Evolutionary conservation across 2,329 filamentous ascomycete species (phyloP), one percentile per base, ranked within the genome.

Genomic region (Trichoderma arundinaceum): DNA sequence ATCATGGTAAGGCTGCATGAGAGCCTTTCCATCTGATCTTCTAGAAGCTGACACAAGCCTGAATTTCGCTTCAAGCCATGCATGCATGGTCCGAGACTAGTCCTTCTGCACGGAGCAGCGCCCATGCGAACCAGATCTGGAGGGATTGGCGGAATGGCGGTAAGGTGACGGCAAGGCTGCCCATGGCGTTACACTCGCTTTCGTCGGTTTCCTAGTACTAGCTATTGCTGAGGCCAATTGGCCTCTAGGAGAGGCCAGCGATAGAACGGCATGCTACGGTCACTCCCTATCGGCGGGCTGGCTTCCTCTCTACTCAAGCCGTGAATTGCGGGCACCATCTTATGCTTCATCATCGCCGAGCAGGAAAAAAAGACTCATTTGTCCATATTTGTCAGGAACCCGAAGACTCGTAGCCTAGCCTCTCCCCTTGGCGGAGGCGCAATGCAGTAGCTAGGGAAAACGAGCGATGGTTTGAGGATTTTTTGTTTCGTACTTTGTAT

Each of bases 21-120:
- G n/a, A 46, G 17, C 15, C 5, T 48, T 63, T 63, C 49, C 60
- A 54, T 63, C 60, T 63, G 49, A 54, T 63, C 49, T 63, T 63
- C 60, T 54, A 63, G 60, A 63, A 63, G 60, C 60, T 63, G 60
- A 63, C 60, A 52, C 39, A 53, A 32, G 13, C 15, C 28, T 17
- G 39, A 46, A 38, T 38, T 38, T 63, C 38, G 39, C 48, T 54
- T 54, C 22, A 19, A 52, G 17, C 35, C 19, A 48, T 38, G 13
- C 59, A 62, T 54, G 60, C 49, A 63, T 46, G 52, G 9, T 13
- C 35, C 10, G 2, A 4, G 35, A 39, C 43, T 59, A 52, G 33
- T 12, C 57, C 46, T 41, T 49, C 38, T 33, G 22, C 22, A 28
- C 22, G 22, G 22, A 28, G 22, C 22, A 28, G 22, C 22, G 22